Conservation (phyloP, 78 protist species). For the Dictyostelium discoideum region dicty_2.7 NC_007089.4:657501-658000, state of each 20-base stretch:
- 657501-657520: constrained; percentile 22
- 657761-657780: background rate
- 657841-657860: background rate
- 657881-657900: background rate
- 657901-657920: background rate
- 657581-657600: background rate
- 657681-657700: background rate
- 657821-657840: constrained; percentile 27
- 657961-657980: constrained; percentile 18
- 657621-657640: background rate
- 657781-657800: background rate
- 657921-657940: background rate
- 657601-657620: constrained; percentile 33
- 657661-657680: background rate
- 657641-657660: background rate
- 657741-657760: constrained; percentile 44
- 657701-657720: background rate
- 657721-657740: constrained; percentile 13
- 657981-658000: background rate
- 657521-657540: background rate
- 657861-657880: background rate
- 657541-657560: background rate
- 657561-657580: background rate
- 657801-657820: background rate
- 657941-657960: constrained; percentile 54